phyloP scores from a whole-genome alignment of 2,329 filamentous ascomycete species.

The Zymoseptoria crescenta region DNA sequence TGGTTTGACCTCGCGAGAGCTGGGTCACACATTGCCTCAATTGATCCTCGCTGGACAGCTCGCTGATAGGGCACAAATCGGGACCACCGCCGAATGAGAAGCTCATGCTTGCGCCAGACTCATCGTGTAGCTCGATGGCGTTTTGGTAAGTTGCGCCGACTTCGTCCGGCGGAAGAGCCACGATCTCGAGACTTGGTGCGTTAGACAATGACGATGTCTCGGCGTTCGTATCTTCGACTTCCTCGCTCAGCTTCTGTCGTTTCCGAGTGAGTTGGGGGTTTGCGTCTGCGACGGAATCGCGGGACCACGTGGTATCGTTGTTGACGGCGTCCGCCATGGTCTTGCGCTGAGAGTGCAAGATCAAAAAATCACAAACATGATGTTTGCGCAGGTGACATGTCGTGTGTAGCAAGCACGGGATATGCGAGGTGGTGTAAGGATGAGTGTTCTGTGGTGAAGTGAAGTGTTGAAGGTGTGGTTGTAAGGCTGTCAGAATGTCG shows the following conservation, averaged over 20 bases:
- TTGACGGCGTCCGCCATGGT: constrained; percentile 16
- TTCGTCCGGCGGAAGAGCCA: constrained; percentile 31
- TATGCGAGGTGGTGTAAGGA: not conserved
- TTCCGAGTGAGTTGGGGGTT: constrained; percentile 40
- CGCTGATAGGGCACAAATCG: constrained; percentile 1
- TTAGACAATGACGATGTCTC: constrained; percentile 20
- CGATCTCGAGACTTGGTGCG: constrained; percentile 18
- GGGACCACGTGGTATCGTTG: constrained; percentile 19
- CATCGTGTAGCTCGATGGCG: constrained; percentile 34
- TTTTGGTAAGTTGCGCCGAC: constrained; percentile 31
- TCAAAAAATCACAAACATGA: constrained; percentile 2
- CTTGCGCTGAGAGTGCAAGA: constrained; percentile 4
- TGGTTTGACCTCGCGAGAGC: not conserved
- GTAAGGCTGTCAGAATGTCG: not conserved
- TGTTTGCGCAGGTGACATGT: not conserved
- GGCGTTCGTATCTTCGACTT: constrained; percentile 7
- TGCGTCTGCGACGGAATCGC: constrained; percentile 39
- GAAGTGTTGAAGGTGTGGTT: not conserved
- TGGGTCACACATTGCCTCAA: not conserved
- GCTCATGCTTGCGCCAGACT: constrained; percentile 10
- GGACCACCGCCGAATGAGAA: constrained; percentile 13
- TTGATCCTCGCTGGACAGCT: constrained; percentile 2
- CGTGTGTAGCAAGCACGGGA: not conserved
- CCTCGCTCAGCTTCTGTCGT: constrained; percentile 38
- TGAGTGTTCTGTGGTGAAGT: not conserved